phyloP scores from a whole-genome alignment of 495 filamentous ascomycete species.

The Jackrogersella multiformis region DNA sequence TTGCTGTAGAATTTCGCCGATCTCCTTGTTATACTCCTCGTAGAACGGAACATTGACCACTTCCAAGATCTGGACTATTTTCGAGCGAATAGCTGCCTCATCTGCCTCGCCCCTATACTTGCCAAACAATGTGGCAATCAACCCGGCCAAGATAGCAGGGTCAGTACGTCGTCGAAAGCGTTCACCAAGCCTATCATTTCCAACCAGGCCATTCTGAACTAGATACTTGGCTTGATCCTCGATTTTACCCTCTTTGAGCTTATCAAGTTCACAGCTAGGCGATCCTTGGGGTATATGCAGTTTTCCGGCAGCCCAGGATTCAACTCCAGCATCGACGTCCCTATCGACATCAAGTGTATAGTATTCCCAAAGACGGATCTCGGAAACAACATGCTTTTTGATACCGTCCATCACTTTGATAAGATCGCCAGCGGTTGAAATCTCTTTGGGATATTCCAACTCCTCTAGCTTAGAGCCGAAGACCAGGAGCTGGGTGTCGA shows the following conservation, averaged over 20 bases:
- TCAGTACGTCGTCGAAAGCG: constrained; percentile 76
- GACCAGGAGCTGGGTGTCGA: constrained; percentile 84
- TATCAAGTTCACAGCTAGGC: constrained; percentile 54
- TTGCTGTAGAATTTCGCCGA: constrained; percentile 84
- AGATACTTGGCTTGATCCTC: constrained; percentile 64
- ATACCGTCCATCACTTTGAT: constrained; percentile 83
- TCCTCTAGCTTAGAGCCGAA: constrained; percentile 74
- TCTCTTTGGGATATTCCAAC: constrained; percentile 75
- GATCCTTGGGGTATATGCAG: constrained; percentile 56
- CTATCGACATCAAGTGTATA: constrained; percentile 83
- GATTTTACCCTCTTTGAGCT: constrained; percentile 50
- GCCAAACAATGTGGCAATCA: constrained; percentile 75
- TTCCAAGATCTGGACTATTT: constrained; percentile 72
- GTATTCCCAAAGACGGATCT: constrained; percentile 89
- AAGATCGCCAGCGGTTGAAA: constrained; percentile 78
- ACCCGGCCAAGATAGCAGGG: constrained; percentile 71
- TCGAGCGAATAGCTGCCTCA: constrained; percentile 57
- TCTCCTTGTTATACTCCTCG: constrained; percentile 86
- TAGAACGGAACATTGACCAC: constrained; percentile 89
- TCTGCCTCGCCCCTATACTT: constrained; percentile 65
- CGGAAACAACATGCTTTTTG: constrained; percentile 79
- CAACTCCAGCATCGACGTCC: constrained; percentile 72
- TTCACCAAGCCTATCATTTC: constrained; percentile 77
- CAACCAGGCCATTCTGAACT: constrained; percentile 67
- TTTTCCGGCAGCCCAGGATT: constrained; percentile 73